A percentile compares a stretch with the other conserved stretches of the same genome.
These are phyloP conservation scores for Termitomyces bulborhizus DNA, from an alignment of 768 basidiomycete genomes.

Conservation along the genomic window DNA sequence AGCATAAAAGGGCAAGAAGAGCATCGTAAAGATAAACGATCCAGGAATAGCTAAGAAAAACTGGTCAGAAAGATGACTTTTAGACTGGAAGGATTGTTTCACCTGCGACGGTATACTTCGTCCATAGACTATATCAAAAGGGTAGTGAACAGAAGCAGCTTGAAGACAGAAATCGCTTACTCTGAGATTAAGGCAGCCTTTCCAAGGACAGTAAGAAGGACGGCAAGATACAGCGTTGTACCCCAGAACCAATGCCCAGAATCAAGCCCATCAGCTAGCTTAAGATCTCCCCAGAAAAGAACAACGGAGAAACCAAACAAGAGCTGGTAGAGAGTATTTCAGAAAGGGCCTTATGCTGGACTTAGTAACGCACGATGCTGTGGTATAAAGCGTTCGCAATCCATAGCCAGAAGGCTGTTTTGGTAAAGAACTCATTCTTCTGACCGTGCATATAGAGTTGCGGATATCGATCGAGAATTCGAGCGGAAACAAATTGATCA, in stretches of 20 bases:
- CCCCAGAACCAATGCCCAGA: slow-evolving; percentile 99
- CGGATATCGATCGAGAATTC: slow-evolving; percentile 94
- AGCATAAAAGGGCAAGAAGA: slow-evolving; percentile 88
- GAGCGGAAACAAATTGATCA: slow-evolving; percentile 96
- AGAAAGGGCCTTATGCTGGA: background rate
- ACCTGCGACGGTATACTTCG: slow-evolving; percentile 96
- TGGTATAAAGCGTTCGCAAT: slow-evolving; percentile 85
- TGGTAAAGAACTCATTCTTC: slow-evolving; percentile 89
- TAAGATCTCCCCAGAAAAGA: slow-evolving; percentile 90
- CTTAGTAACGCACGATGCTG: slow-evolving; percentile 55
- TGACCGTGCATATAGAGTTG: slow-evolving; percentile 95
- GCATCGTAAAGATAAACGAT: slow-evolving; percentile 95
- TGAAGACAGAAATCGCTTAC: slow-evolving; percentile 42
- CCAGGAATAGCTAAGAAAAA: slow-evolving; percentile 78
- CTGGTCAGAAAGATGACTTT: background rate
- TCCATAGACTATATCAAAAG: slow-evolving; percentile 74
- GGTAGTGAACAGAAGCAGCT: background rate
- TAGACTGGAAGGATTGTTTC: slow-evolving; percentile 13
- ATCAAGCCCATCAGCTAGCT: slow-evolving; percentile 73
- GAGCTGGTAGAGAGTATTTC: slow-evolving; percentile 40
- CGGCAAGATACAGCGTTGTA: slow-evolving; percentile 89
- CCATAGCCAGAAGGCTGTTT: slow-evolving; percentile 91
- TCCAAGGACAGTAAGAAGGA: slow-evolving; percentile 90
- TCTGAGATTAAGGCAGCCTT: slow-evolving; percentile 97
- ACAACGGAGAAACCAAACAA: slow-evolving; percentile 84